phyloP scores from a whole-genome alignment of 805 yeast species.

The Metschnikowia anglica region DNA sequence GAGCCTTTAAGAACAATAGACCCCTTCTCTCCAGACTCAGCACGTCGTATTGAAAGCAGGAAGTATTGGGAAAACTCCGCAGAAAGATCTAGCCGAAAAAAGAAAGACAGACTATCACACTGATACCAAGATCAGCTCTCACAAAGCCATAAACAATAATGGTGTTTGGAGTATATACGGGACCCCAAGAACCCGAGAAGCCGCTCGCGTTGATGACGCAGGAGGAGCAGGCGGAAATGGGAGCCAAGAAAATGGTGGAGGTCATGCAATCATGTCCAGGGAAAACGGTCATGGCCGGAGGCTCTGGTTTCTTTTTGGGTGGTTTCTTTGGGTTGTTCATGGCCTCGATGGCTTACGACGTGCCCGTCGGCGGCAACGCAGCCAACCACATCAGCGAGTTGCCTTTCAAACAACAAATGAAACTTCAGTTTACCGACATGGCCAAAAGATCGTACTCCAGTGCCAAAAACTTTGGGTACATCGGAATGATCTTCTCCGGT shows the following conservation, averaged over 20 bases:
- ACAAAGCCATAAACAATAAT: slow-evolving; percentile 5
- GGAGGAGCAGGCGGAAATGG: slow-evolving; percentile 90
- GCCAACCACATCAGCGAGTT: slow-evolving; percentile 69
- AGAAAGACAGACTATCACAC: too few species aligned
- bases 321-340: slow-evolving; percentile 94
- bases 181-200: slow-evolving; percentile 40
- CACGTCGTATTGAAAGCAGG: too few species aligned
- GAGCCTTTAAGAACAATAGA: too few species aligned
- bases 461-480: slow-evolving; percentile 73
- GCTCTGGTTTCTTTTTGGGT: slow-evolving; percentile 89
- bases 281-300: slow-evolving; percentile 87
- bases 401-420: slow-evolving; percentile 92
- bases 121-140: too few species aligned
- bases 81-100: too few species aligned
- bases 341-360: slow-evolving; percentile 83
- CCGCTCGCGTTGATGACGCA: slow-evolving; percentile 72
- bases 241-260: slow-evolving; percentile 78
- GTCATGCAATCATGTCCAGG: slow-evolving; percentile 95
- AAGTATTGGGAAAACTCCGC: too few species aligned
- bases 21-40: too few species aligned
- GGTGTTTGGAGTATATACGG: slow-evolving; percentile 43
- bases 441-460: slow-evolving; percentile 81
- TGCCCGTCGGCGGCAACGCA: slow-evolving; percentile 61
- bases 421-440: slow-evolving; percentile 88
- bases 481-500: slow-evolving; percentile 24